Percentiles rank a stretch among this genome's conserved stretches.
Conservation (phyloP, 148 eudicot genomes). For the Camellia sinensis region DNA sequence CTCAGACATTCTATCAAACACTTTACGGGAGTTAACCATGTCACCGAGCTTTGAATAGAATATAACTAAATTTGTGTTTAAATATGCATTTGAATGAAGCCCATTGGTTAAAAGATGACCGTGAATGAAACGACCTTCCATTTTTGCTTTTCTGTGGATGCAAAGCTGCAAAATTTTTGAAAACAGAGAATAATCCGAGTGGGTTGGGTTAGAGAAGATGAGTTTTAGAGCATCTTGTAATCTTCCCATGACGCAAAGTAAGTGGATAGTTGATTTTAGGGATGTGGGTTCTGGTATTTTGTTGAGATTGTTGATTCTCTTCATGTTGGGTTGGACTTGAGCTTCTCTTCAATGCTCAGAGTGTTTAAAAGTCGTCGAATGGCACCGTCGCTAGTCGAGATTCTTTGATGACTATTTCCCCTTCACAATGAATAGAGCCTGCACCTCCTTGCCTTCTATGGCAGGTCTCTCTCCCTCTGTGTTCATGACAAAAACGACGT, state of each 20-base stretch:
- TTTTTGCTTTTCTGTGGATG: conserved; percentile 3
- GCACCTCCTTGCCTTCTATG: not conserved
- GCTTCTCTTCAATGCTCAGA: not conserved
- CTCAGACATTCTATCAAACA: conserved; percentile 24
- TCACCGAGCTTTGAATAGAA: conserved; percentile 19
- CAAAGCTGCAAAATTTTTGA: conserved; percentile 15
- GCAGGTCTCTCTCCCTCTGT: too few species aligned
- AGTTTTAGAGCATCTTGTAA: conserved; percentile 13
- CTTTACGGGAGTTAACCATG: conserved; percentile 8
- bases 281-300: not conserved
- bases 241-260: conserved; percentile 3
- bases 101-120: conserved; percentile 13
- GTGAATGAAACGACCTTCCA: conserved; percentile 21
- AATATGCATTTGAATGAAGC: conserved; percentile 8
- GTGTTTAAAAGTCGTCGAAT: too few species aligned
- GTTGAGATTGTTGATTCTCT: conserved; percentile 3
- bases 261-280: not conserved
- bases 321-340: not conserved
- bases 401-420: too few species aligned
- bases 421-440: too few species aligned
- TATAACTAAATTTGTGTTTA: conserved; percentile 16
- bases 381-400: too few species aligned
- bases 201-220: conserved; percentile 10
- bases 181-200: conserved; percentile 5
- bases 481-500: too few species aligned